These are phyloP conservation scores for Exophiala bonariae DNA, from an alignment of 2,329 filamentous ascomycete genomes.

Conservation along the genomic window DNA sequence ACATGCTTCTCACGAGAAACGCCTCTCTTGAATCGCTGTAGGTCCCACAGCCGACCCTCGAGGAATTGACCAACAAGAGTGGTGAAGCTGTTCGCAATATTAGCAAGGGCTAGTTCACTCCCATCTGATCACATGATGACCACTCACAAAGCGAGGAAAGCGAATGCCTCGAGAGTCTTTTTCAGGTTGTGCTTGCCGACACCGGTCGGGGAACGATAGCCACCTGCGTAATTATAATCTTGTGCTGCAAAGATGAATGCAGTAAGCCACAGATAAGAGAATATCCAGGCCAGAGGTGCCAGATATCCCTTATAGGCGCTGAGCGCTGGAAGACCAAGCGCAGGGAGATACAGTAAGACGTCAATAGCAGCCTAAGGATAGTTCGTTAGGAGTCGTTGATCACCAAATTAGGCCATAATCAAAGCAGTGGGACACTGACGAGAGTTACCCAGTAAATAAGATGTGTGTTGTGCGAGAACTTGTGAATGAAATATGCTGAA, in stretches of 20 bases:
- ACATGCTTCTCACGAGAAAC: not conserved
- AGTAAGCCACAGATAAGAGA: not conserved
- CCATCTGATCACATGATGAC: not conserved
- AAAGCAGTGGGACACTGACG: not conserved
- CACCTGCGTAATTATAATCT: not conserved
- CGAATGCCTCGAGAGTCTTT: not conserved
- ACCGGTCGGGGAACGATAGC: not conserved
- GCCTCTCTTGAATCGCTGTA: not conserved
- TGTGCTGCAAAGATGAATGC: not conserved
- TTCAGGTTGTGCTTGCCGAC: not conserved
- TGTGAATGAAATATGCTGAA: conserved; percentile 6
- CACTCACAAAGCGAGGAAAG: conserved; percentile 1
- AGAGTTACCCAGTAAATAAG: conserved; percentile 1
- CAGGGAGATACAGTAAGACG: not conserved
- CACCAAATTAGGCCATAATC: not conserved
- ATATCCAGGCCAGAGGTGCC: not conserved
- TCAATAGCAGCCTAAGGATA: not conserved
- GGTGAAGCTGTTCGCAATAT: not conserved
- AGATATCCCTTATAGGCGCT: not conserved
- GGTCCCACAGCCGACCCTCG: not conserved
- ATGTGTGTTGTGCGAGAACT: not conserved
- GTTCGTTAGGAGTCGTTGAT: not conserved
- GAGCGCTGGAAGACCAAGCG: not conserved
- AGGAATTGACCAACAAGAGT: not conserved
- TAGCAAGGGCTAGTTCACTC: not conserved